Conservation (phyloP, 2,329 filamentous ascomycete genomes). For the Ophiostoma sp. region DNA sequence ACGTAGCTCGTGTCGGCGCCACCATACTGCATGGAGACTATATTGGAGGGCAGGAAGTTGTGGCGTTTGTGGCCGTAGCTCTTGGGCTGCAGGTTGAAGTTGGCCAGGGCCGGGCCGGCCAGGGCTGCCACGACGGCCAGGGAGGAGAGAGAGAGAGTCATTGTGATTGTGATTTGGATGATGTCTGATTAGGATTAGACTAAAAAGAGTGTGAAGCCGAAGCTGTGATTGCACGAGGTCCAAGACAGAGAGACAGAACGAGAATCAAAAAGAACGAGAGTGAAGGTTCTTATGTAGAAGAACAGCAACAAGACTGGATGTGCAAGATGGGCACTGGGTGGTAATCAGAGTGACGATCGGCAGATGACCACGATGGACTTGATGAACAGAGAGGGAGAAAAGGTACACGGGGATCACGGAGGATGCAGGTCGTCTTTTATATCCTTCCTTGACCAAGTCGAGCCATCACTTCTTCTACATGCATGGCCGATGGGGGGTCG, state of each 20-base stretch:
- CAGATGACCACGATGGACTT: neutral
- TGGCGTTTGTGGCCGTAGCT: neutral
- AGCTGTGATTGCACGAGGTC: neutral
- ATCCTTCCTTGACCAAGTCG: neutral
- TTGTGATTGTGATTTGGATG: neutral
- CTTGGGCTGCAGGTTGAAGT: neutral
- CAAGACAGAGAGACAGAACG: neutral
- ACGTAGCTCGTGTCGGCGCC: constrained; percentile 20
- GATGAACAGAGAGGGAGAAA: too few relatives aligned
- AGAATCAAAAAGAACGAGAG: neutral
- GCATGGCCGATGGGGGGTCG: neutral
- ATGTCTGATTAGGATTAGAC: neutral
- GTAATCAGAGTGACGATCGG: neutral
- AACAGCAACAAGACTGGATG: constrained; percentile 13
- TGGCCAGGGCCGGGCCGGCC: neutral
- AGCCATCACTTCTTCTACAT: neutral
- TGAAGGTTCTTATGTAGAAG: constrained; percentile 13
- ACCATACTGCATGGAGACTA: constrained; percentile 24
- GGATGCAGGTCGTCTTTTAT: constrained; percentile 10
- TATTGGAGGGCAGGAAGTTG: constrained; percentile 12
- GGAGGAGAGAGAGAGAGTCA: constrained; percentile 5
- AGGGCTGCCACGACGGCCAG: neutral
- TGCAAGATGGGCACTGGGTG: neutral
- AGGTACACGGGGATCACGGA: neutral
- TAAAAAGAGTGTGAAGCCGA: too few relatives aligned